These are phyloP conservation scores for Oryza longistaminata DNA, from an alignment of 176 grass and related monocot genomes.

Conservation along the genomic window DNA sequence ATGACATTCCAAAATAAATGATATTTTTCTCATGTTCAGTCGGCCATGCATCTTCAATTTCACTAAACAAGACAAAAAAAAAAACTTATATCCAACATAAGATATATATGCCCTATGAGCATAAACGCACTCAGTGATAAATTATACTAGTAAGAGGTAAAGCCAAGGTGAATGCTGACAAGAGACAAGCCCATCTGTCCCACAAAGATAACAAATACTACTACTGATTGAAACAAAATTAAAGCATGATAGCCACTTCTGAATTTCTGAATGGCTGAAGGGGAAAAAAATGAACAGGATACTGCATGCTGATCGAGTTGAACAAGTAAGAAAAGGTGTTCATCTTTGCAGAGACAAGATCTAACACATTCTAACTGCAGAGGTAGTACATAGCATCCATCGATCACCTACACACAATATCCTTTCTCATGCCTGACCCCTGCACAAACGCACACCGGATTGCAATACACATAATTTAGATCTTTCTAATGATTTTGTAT, in stretches of 20 bases:
- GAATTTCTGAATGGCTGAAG: background rate
- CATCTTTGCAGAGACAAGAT: conserved; percentile 12
- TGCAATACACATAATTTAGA: background rate
- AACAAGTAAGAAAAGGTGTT: background rate
- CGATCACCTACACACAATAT: background rate
- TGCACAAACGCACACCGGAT: background rate
- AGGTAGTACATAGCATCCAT: background rate
- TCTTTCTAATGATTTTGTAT: background rate
- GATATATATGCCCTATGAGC: background rate
- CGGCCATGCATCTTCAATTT: background rate
- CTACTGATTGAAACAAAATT: background rate
- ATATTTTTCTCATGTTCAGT: background rate
- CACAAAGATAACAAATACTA: background rate
- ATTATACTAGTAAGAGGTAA: background rate
- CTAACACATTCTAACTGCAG: background rate
- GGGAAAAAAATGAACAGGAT: background rate
- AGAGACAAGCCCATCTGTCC: background rate
- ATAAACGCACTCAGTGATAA: background rate
- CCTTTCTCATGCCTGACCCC: background rate
- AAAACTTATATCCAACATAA: background rate
- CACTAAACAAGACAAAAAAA: background rate
- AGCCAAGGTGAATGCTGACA: conserved; percentile 17
- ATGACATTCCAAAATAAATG: background rate
- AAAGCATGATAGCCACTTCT: background rate
- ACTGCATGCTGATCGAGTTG: background rate